Conservation (phyloP, 1,284 basidiomycete genomes). For the Cryptococcus floricola region DNA sequence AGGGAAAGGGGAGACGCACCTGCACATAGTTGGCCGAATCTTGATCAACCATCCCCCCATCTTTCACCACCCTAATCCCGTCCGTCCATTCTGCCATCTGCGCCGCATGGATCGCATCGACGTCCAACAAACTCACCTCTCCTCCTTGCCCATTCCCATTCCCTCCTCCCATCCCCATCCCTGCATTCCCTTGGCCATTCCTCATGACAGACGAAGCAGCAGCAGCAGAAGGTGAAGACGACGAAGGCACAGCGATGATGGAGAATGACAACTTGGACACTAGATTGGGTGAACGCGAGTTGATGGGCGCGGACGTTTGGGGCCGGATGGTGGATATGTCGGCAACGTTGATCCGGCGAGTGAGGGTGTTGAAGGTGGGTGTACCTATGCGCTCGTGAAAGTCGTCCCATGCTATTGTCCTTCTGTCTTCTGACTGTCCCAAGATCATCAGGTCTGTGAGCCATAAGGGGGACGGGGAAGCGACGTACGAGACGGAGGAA, state of each 20-base stretch:
- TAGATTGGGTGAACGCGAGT: constrained; percentile 48
- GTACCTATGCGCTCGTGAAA: constrained; percentile 20
- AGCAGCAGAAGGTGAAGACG: constrained; percentile 17
- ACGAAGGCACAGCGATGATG: constrained; percentile 51
- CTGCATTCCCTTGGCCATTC: no score
- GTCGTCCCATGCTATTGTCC: constrained; percentile 39
- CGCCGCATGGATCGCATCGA: constrained; percentile 77
- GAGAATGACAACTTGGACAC: constrained; percentile 74
- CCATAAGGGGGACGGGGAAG: background rate
- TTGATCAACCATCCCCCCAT: constrained; percentile 73
- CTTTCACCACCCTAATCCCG: constrained; percentile 81
- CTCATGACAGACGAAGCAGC: background rate
- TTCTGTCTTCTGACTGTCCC: constrained; percentile 35
- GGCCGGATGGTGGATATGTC: constrained; percentile 72
- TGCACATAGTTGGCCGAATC: constrained; percentile 78
- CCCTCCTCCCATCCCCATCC: no score
- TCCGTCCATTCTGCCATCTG: constrained; percentile 96
- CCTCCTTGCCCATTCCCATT: constrained; percentile 49
- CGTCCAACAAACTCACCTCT: constrained; percentile 74
- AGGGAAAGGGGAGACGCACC: constrained; percentile 16
- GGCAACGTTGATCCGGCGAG: constrained; percentile 73
- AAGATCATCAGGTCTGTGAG: background rate
- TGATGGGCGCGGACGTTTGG: constrained; percentile 63
- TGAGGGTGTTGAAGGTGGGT: constrained; percentile 31
- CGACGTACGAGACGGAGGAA: constrained; percentile 37